Percentiles rank a stretch among this genome's conserved stretches.
Evolutionary conservation across 1,139 yeast genomes (phyloP).

Genomic region (Suhomyces yuchorum): DNA sequence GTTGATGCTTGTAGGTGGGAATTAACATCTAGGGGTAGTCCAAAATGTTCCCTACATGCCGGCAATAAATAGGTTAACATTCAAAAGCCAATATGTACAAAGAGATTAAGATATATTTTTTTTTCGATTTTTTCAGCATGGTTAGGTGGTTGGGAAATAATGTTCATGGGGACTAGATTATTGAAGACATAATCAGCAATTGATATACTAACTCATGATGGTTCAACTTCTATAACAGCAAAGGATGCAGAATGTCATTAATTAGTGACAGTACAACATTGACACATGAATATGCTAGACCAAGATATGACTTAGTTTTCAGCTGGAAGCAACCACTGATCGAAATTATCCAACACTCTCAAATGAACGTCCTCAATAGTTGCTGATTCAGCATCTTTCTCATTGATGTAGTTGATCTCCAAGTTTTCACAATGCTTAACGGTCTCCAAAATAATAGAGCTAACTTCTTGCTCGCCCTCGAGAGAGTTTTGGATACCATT

Average conservation of each 20-base stretch:
- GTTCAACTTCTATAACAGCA: conserved; percentile 5
- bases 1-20: not conserved
- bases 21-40: not conserved
- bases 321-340: conserved; percentile 46
- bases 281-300: conserved; percentile 8
- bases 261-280: conserved; percentile 6
- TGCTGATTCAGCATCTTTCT: conserved; percentile 28
- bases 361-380: conserved; percentile 37
- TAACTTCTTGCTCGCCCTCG: conserved; percentile 25
- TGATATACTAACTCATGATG: conserved; percentile 1
- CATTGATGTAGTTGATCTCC: conserved; percentile 38
- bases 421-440: conserved; percentile 42
- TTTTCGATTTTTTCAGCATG: conserved; percentile 2
- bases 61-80: conserved; percentile 6
- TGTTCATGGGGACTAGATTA: not conserved
- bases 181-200: not conserved
- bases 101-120: conserved; percentile 1
- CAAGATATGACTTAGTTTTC: conserved; percentile 10
- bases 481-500: conserved; percentile 42
- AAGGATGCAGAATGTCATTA: conserved; percentile 10
- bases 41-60: conserved; percentile 2
- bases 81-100: conserved; percentile 9
- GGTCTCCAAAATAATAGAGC: conserved; percentile 34
- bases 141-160: not conserved
- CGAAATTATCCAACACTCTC: conserved; percentile 45